Evolutionary conservation across 202 grass and related monocot species (phyloP), one percentile per base, ranked within the genome.

Genomic region (Schoenoplectus triqueter): DNA sequence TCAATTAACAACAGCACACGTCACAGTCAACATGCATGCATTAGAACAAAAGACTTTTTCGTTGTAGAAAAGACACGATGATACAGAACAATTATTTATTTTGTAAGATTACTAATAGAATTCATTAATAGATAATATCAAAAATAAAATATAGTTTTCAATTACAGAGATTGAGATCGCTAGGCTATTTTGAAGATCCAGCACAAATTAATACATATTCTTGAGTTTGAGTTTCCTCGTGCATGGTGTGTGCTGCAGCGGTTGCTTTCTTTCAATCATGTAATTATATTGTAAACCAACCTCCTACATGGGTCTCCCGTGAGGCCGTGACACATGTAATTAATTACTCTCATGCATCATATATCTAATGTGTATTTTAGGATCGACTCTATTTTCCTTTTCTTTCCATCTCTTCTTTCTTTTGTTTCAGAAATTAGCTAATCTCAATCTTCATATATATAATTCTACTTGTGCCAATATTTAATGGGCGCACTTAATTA

Each of bases 241-340:
- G 75, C 75, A 80, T 61, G 75, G 1, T 73, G 69, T 73, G 69
- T 73, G 22, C 9, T 74, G 11, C 3, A 13, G 77, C 77, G 77
- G 77, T 80, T 46, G 77, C 55, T 80, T 80, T 80, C 40, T 46
- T 80, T 80, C 77, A 80, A 80, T 18, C 56, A 59, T 59, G 56
- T 59, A 59, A 56, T 31, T 11, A 56, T 19, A 3, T 61, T 60
- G 75, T 55, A 78, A 79, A 61, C 75, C 41, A 63, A 62, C 52
- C 31, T 62, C 75, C 20, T 62, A 80, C 75, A 31, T 31, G 52
- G 3, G 75, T 22, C 75, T 80, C 76, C 59, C 55, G 77, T 80
- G 77, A 80, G 63, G 31, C 31, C 31, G 31, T 31, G 31, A 31
- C 31, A 31, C 31, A 31, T 31, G 31, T 31, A 31, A 31, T 31